Evolutionary conservation across 2,329 filamentous ascomycete species (phyloP).

Genomic region (Xylaria sp.): DNA sequence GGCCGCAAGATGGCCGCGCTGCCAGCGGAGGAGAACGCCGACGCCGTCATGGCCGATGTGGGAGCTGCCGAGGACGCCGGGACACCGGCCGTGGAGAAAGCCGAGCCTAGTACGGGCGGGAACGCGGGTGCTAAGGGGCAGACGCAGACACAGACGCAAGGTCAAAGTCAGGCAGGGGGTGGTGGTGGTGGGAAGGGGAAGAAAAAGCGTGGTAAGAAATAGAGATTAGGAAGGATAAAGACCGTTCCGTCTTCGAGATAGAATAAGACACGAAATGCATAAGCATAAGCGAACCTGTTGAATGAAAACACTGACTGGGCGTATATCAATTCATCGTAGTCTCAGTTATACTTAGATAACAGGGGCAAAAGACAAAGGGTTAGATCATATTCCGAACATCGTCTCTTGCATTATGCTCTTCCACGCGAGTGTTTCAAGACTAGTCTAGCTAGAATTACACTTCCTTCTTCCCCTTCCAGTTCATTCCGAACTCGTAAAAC

Average conservation of each 20-base stretch:
- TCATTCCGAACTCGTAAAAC: conserved; percentile 25
- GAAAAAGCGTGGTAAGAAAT: conserved; percentile 79
- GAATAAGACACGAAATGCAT: not conserved
- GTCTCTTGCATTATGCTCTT: conserved; percentile 28
- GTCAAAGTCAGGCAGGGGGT: conserved; percentile 47
- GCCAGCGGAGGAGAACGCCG: conserved; percentile 52
- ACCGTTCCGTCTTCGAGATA: not conserved
- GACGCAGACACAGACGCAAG: conserved; percentile 45
- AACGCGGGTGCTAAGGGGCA: conserved; percentile 14
- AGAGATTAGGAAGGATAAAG: conserved; percentile 42
- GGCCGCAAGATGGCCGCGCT: conserved; percentile 75
- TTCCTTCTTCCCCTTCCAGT: not conserved
- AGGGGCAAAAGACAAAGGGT: not conserved
- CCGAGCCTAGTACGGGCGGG: conserved; percentile 24
- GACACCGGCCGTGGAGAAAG: conserved; percentile 44
- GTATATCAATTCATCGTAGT: not conserved
- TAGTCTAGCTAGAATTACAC: conserved; percentile 29
- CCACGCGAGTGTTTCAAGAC: conserved; percentile 16
- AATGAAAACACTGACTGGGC: not conserved
- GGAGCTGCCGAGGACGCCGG: conserved; percentile 50
- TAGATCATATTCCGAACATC: conserved; percentile 27
- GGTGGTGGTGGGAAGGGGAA: conserved; percentile 66
- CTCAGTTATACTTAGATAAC: not conserved
- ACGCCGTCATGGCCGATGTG: conserved; percentile 58
- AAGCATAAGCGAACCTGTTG: not conserved